phyloP scores from a whole-genome alignment of 352 stramenopile genomes.

The Blastocystis sp. region DNA sequence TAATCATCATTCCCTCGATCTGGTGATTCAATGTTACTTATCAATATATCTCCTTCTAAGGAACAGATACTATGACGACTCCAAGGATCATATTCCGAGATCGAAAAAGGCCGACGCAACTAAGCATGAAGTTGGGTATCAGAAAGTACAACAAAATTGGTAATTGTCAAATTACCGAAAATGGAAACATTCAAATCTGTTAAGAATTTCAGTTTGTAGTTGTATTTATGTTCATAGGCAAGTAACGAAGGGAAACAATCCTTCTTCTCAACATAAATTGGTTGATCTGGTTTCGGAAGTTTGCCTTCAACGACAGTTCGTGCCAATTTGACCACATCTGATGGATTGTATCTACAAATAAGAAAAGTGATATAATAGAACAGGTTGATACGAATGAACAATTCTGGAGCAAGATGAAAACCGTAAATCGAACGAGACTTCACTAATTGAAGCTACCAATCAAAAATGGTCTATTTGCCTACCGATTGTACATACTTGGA shows the following conservation, averaged over 20 bases:
- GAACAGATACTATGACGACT: constrained; percentile 40
- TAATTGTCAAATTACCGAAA: constrained; percentile 7
- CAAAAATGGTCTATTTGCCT: neutral
- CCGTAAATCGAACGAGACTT: constrained; percentile 20
- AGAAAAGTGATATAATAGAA: neutral
- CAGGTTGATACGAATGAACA: constrained; percentile 20
- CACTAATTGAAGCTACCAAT: constrained; percentile 29
- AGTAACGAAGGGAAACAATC: constrained; percentile 15
- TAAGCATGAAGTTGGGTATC: neutral
- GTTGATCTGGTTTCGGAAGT: neutral
- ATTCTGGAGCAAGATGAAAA: neutral
- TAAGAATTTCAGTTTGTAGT: constrained; percentile 58
- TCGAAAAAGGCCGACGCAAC: neutral
- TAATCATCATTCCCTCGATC: neutral
- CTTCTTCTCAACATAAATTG: neutral
- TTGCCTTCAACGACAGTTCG: constrained; percentile 19
- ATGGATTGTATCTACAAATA: neutral
- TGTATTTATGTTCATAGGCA: constrained; percentile 55
- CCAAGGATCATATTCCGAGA: neutral
- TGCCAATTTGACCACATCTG: constrained; percentile 12
- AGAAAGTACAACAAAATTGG: neutral
- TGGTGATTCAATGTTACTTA: neutral
- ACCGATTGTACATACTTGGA: constrained; percentile 42
- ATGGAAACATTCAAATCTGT: constrained; percentile 31
- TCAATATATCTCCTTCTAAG: constrained; percentile 16